phyloP scores from a whole-genome alignment of 2,329 filamentous ascomycete species.

The Metarhizium guizhouense region DNA sequence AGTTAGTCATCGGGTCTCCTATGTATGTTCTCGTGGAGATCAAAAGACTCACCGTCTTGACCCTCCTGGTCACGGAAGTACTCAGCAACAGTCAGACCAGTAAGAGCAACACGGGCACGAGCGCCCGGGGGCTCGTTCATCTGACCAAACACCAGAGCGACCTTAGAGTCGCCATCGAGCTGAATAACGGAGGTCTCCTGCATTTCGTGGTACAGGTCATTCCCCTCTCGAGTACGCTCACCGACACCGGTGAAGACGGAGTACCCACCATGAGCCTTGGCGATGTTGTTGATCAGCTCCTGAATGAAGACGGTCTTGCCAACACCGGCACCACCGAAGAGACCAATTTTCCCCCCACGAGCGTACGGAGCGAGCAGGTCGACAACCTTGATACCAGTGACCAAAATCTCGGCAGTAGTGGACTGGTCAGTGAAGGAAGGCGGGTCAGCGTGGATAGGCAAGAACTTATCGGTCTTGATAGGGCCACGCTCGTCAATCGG shows the following conservation, averaged over 20 bases:
- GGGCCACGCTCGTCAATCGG: conserved; percentile 99
- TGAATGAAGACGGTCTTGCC: conserved; percentile 99
- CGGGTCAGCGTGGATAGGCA: conserved; percentile 90
- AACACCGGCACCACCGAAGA: conserved; percentile 99
- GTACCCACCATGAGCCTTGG: conserved; percentile 99
- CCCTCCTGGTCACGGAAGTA: conserved; percentile 71
- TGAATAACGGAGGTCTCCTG: conserved; percentile 99
- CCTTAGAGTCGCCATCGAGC: conserved; percentile 98
- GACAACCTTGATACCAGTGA: conserved; percentile 99
- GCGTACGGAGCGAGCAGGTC: conserved; percentile 97
- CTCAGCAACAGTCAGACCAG: conserved; percentile 72
- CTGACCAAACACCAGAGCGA: conserved; percentile 98
- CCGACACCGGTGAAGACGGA: conserved; percentile 99
- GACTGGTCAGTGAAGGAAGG: conserved; percentile 93
- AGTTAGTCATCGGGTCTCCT: no score
- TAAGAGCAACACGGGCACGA: conserved; percentile 98
- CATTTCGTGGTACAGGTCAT: conserved; percentile 99
- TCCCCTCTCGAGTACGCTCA: conserved; percentile 99
- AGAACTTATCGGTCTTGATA: conserved; percentile 82
- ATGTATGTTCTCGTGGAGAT: no score
- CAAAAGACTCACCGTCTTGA: conserved; percentile 50
- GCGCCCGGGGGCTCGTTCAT: conserved; percentile 99
- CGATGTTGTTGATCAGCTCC: conserved; percentile 99
- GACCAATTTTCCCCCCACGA: conserved; percentile 99
- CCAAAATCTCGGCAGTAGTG: conserved; percentile 89